These are phyloP conservation scores for Colletotrichum kahawae DNA, from an alignment of 2,329 filamentous ascomycete genomes.

Conservation along the genomic window DNA sequence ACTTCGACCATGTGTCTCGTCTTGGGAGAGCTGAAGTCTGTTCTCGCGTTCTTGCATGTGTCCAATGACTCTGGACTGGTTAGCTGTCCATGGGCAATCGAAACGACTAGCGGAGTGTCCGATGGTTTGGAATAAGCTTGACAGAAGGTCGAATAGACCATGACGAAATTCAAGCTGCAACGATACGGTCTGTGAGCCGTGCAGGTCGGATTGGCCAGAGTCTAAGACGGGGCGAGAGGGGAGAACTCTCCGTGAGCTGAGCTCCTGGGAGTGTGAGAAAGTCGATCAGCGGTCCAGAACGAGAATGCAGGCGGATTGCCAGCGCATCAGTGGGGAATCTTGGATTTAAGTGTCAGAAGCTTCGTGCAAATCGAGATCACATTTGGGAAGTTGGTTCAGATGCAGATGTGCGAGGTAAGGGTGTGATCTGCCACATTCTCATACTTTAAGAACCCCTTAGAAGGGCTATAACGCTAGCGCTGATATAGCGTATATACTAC, in stretches of 20 bases:
- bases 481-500: no score
- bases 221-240: neutral
- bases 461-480: no score
- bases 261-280: neutral
- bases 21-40: neutral
- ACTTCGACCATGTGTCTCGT: neutral
- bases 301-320: neutral
- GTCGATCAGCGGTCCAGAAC: neutral
- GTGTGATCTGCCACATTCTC: no score
- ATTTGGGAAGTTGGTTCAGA: neutral
- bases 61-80: neutral
- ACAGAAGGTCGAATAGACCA: neutral
- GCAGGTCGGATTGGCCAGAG: neutral
- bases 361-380: conserved; percentile 4
- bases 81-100: neutral
- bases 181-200: neutral
- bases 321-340: conserved; percentile 11
- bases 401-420: neutral
- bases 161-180: neutral
- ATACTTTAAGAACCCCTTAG: no score
- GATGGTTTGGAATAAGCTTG: neutral
- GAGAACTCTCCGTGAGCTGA: neutral
- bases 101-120: neutral
- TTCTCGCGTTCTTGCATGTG: neutral
- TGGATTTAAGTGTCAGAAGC: neutral